Evolutionary conservation across 306 rosid genomes (phyloP).

Genomic region (Sicyos edulis): DNA sequence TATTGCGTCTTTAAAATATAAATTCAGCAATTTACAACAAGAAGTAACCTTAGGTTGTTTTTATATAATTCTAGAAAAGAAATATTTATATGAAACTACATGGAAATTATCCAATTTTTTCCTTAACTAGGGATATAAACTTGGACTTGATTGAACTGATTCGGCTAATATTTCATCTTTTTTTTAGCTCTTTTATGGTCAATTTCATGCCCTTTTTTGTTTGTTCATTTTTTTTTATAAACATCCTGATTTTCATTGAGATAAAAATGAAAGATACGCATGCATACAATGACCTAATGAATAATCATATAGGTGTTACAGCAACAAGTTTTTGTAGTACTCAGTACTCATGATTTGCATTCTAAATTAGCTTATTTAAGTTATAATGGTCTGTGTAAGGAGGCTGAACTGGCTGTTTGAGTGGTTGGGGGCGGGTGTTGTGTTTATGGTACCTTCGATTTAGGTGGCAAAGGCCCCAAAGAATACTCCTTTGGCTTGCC

Average conservation of each 20-base stretch:
- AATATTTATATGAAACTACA: not conserved
- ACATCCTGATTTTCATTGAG: too few species aligned
- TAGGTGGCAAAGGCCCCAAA: not conserved
- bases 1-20: not conserved
- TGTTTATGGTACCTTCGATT: not conserved
- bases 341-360: conserved; percentile 2
- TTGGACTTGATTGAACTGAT: not conserved
- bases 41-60: not conserved
- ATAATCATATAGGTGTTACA: too few species aligned
- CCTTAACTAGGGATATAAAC: not conserved
- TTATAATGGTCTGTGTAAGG: not conserved
- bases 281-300: too few species aligned
- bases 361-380: not conserved
- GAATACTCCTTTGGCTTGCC: not conserved
- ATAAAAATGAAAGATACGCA: too few species aligned
- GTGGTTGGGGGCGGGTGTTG: not conserved
- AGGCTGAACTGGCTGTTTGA: not conserved
- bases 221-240: not conserved
- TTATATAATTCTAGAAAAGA: not conserved
- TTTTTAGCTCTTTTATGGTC: too few species aligned
- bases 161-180: not conserved
- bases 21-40: not conserved
- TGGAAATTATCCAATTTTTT: not conserved
- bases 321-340: not conserved
- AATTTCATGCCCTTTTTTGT: not conserved